A percentile compares a stretch with the other conserved stretches of the same genome.
These are phyloP conservation scores for Aspergillus biplanus DNA, from an alignment of 495 filamentous ascomycete species.

Conservation along the genomic window DNA sequence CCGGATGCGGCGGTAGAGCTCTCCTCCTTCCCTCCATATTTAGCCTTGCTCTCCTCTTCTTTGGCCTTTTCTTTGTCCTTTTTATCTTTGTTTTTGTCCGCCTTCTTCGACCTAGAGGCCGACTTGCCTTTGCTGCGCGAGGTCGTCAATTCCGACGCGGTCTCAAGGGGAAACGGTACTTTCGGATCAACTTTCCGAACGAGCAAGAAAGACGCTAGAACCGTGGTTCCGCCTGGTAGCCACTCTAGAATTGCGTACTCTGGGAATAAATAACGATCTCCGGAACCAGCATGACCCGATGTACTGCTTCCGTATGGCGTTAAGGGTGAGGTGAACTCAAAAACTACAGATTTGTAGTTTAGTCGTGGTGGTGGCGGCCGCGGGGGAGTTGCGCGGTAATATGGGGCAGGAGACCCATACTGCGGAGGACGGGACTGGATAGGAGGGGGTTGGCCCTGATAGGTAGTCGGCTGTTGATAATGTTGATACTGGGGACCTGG, in stretches of 20 bases:
- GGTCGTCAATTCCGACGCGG: conserved; percentile 30
- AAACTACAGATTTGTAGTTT: conserved; percentile 73
- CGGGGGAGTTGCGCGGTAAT: conserved; percentile 38
- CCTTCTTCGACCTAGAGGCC: conserved; percentile 44
- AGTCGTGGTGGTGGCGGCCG: conserved; percentile 41
- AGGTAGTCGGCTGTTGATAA: conserved; percentile 35
- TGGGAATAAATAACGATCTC: conserved; percentile 89
- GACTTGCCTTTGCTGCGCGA: conserved; percentile 38
- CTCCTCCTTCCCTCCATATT: background rate
- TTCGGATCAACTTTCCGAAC: conserved; percentile 53
- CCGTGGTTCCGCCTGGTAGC: conserved; percentile 49
- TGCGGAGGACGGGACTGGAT: conserved; percentile 46
- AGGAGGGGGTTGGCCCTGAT: conserved; percentile 38
- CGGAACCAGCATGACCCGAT: conserved; percentile 67
- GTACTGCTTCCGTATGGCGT: conserved; percentile 52
- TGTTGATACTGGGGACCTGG: conserved; percentile 35
- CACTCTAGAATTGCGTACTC: conserved; percentile 84
- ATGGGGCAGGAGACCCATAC: conserved; percentile 39
- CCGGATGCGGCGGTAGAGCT: background rate
- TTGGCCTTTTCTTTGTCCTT: conserved; percentile 23
- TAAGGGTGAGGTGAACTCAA: conserved; percentile 71
- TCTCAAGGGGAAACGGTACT: conserved; percentile 44
- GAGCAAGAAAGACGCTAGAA: conserved; percentile 57
- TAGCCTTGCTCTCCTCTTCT: conserved; percentile 3
- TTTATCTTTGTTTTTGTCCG: conserved; percentile 36